These are phyloP conservation scores for Aspergillus conjunctus DNA, from an alignment of 495 filamentous ascomycete species.

Conservation along the genomic window DNA sequence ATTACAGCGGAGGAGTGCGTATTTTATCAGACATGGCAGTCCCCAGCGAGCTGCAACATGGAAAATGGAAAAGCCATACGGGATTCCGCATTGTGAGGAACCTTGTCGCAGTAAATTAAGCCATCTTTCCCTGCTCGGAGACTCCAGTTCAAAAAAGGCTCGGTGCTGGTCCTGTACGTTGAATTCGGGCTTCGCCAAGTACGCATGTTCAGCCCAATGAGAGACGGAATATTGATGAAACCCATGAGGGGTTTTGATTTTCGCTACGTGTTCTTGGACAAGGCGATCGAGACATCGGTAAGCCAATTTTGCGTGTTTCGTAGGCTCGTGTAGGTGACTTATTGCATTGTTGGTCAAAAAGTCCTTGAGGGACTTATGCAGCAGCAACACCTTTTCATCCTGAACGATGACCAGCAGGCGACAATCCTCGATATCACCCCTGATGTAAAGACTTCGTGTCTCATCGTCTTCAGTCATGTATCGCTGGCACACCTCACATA, in stretches of 20 bases:
- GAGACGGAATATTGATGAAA: not conserved
- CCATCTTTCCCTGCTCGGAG: not conserved
- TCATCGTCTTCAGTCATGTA: not conserved
- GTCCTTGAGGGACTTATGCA: not conserved
- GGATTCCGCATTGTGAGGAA: not conserved
- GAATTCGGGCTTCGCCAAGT: not conserved
- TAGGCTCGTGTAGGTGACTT: not conserved
- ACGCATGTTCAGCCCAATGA: not conserved
- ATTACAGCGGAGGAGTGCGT: not conserved
- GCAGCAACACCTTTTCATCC: not conserved
- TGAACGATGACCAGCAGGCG: not conserved
- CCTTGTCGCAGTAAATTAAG: too few relatives aligned
- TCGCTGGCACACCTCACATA: not conserved
- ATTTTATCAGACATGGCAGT: not conserved
- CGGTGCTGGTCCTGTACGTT: not conserved
- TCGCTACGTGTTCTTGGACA: not conserved
- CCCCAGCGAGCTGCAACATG: not conserved
- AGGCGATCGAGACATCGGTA: not conserved
- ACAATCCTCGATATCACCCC: not conserved
- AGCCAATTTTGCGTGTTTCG: not conserved
- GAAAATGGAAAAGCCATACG: not conserved
- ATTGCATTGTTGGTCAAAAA: not conserved
- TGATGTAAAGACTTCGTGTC: not conserved
- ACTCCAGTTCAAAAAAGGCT: not conserved
- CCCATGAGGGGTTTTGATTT: not conserved